Base-by-base conservation (phyloP, 257 asterid species). In the Parsonsia alboflavescens region DNA sequence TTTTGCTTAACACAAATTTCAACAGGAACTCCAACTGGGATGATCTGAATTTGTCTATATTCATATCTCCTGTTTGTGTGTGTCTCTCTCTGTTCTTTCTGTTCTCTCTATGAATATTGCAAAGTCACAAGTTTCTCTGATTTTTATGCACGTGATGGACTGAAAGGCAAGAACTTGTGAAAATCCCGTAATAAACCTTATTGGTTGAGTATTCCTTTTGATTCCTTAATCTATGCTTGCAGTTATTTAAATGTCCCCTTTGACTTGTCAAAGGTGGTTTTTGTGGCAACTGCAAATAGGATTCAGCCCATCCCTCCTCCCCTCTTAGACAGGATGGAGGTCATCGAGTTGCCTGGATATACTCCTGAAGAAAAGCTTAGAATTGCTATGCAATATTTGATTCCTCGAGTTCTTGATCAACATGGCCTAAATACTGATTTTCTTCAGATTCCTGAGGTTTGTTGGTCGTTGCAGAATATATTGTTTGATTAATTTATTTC, bases 201-300 rank as follows among this genome's bases (percentile, higher is more conserved):
- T 22, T 49, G 12, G 26, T 15, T 49, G 61, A 13, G 26, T 48
- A 0, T 49, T 7, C 46, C 68, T 53, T 36, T 85, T 84, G 80
- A 80, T 87, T 70, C 96, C 96, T 92, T 92, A 83, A 92, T 73
- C 76, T 58, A 79, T 50, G 66, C 59, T 79, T 81, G 77, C 80
- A 95, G 99, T 96, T 95, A 95, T 71, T 84, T 95, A 88, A 92
- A 89, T 80, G 96, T 95, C 50, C 99, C 98, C 17, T 95, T 85
- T 81, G 99, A 95, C 88, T 96, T 95, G 75, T 95, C 99, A 68
- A 92, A 92, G 88, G 96, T 95, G 78, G 87, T 95, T 71, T 95
- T 95, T 83, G 99, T 95, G 84, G 96, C 99, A 76, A 95, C 98
- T 80, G 99, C 99, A 62, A 95, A 95, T 80, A 87, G 94, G 86